Evolutionary conservation across 345 rosid species (phyloP).

Genomic region (Arabis alpina): DNA sequence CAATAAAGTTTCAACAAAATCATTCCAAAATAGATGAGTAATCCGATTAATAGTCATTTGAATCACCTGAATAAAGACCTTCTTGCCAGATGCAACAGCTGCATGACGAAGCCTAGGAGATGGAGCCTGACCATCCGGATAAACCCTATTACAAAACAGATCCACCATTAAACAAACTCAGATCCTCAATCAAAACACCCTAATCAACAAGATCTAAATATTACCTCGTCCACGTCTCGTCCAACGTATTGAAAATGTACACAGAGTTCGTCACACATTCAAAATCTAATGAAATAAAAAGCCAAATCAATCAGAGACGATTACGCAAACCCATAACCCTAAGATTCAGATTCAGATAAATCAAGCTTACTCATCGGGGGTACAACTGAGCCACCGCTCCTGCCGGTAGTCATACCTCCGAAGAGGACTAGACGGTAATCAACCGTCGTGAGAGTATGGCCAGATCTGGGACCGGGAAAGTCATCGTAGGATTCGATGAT

Average conservation of each 20-base stretch:
- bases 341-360: background rate
- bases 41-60: no score
- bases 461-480: constrained; percentile 80
- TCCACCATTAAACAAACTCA: background rate
- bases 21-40: background rate
- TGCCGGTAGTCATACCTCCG: constrained; percentile 74
- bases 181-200: background rate
- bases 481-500: constrained; percentile 67
- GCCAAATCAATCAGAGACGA: background rate
- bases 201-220: background rate
- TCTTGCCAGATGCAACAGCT: constrained; percentile 66
- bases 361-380: constrained; percentile 67
- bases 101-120: constrained; percentile 89
- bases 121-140: constrained; percentile 76
- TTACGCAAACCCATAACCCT: background rate
- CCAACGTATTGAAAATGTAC: constrained; percentile 66
- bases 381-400: no score
- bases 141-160: constrained; percentile 47
- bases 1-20: background rate
- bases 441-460: constrained; percentile 79
- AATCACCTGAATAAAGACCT: constrained; percentile 75
- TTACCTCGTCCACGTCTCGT: constrained; percentile 81
- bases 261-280: constrained; percentile 77
- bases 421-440: constrained; percentile 78
- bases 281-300: constrained; percentile 49